Evolutionary conservation across 2,329 filamentous ascomycete species (phyloP).

Genomic region (Pleurostoma richardsiae): DNA sequence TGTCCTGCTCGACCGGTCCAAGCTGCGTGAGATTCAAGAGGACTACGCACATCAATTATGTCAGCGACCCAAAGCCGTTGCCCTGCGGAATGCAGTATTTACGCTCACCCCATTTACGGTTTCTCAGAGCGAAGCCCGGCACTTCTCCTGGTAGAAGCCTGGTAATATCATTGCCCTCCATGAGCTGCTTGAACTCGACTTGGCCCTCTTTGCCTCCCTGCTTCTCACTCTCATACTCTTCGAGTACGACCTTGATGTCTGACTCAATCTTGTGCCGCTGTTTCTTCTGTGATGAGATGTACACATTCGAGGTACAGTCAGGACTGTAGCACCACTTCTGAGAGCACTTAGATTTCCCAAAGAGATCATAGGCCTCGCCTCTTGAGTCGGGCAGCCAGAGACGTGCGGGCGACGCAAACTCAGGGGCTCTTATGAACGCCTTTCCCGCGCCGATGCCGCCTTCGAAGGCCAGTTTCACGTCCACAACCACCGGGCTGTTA

Average conservation of each 20-base stretch:
- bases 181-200: conserved; percentile 4
- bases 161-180: conserved; percentile 12
- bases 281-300: conserved; percentile 2
- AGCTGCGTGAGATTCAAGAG: conserved; percentile 10
- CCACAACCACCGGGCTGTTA: conserved; percentile 21
- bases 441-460: neutral
- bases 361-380: neutral
- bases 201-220: conserved; percentile 1
- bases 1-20: conserved; percentile 6
- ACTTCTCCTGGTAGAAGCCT: conserved; percentile 14
- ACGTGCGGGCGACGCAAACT: neutral
- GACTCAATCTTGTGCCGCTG: conserved; percentile 2
- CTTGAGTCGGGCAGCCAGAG: neutral
- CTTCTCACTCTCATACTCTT: conserved; percentile 9
- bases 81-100: neutral
- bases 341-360: neutral
- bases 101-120: conserved; percentile 20
- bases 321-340: neutral
- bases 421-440: neutral
- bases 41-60: conserved; percentile 2
- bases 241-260: conserved; percentile 3
- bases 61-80: neutral
- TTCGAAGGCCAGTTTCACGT: conserved; percentile 19
- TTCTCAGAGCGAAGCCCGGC: conserved; percentile 17
- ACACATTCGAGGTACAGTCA: conserved; percentile 1